These are phyloP conservation scores for Dictyostelium discoideum DNA, from an alignment of 78 protist species.

Conservation along the genomic window DNA sequence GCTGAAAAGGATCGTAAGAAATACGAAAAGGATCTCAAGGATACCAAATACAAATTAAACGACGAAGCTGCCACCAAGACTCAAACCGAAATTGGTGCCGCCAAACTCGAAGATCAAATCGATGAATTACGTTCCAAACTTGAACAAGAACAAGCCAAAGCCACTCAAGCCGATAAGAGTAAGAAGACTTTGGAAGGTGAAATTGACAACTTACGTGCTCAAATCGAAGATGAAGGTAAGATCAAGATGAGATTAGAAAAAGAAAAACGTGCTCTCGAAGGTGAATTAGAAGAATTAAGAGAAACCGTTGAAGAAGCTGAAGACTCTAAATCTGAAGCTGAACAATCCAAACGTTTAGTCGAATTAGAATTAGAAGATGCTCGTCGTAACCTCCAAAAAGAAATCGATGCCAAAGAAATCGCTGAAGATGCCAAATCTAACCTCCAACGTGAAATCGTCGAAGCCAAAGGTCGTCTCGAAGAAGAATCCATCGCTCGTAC, in stretches of 20 bases:
- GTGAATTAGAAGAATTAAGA: slow-evolving; percentile 61
- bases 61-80: slow-evolving; percentile 79
- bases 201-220: slow-evolving; percentile 71
- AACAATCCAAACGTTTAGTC: slow-evolving; percentile 55
- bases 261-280: slow-evolving; percentile 81
- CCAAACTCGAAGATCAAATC: slow-evolving; percentile 67
- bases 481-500: slow-evolving; percentile 61
- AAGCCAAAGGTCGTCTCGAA: slow-evolving; percentile 78
- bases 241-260: slow-evolving; percentile 75
- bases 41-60: slow-evolving; percentile 42
- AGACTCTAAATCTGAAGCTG: slow-evolving; percentile 68
- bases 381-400: slow-evolving; percentile 71
- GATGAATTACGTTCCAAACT: slow-evolving; percentile 50
- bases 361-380: slow-evolving; percentile 70
- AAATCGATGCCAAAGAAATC: slow-evolving; percentile 70
- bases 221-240: slow-evolving; percentile 75
- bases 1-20: slow-evolving; percentile 75
- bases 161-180: slow-evolving; percentile 47
- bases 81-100: slow-evolving; percentile 65
- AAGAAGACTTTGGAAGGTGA: slow-evolving; percentile 78
- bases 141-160: slow-evolving; percentile 22
- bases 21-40: slow-evolving; percentile 49
- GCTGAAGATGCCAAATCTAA: slow-evolving; percentile 79
- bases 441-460: slow-evolving; percentile 73
- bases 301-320: slow-evolving; percentile 74